These are phyloP conservation scores for Perkinsela sp. DNA, from an alignment of 208 protist species.

Conservation along the genomic window DNA sequence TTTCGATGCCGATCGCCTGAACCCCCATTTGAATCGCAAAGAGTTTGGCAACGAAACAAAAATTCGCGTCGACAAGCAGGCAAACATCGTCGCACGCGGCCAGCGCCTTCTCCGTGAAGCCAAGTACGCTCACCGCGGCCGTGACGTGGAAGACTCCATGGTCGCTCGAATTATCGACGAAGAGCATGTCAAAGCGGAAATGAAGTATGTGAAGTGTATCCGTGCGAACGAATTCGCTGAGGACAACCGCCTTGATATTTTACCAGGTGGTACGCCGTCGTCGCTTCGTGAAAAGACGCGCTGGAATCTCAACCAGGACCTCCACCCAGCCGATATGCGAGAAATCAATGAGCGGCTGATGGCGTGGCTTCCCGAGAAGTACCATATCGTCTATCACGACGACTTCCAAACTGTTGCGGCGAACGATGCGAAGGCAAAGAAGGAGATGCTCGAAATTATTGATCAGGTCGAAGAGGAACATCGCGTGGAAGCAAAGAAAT, in stretches of 20 bases:
- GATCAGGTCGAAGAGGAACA: slow-evolving; percentile 41
- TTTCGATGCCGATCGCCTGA: slow-evolving; percentile 45
- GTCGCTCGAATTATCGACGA: slow-evolving; percentile 53
- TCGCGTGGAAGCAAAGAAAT: slow-evolving; percentile 25
- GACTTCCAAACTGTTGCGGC: slow-evolving; percentile 56
- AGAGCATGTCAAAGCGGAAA: slow-evolving; percentile 56
- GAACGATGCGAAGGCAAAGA: slow-evolving; percentile 23
- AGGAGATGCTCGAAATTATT: slow-evolving; percentile 36
- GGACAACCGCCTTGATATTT: slow-evolving; percentile 53
- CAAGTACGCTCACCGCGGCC: slow-evolving; percentile 7
- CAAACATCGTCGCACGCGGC: slow-evolving; percentile 43
- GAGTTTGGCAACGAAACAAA: slow-evolving; percentile 55
- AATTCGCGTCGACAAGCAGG: slow-evolving; percentile 46
- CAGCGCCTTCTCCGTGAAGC: slow-evolving; percentile 38
- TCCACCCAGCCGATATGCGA: slow-evolving; percentile 32
- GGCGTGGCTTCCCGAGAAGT: slow-evolving; percentile 58
- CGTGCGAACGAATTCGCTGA: slow-evolving; percentile 50
- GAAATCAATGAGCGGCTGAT: slow-evolving; percentile 41
- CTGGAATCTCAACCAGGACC: slow-evolving; percentile 50
- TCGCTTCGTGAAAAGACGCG: slow-evolving; percentile 54
- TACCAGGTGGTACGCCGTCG: slow-evolving; percentile 42
- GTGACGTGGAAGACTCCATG: slow-evolving; percentile 26
- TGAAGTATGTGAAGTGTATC: slow-evolving; percentile 63
- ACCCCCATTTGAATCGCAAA: slow-evolving; percentile 36
- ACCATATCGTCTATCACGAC: slow-evolving; percentile 58